Evolutionary conservation across 805 yeast genomes (phyloP).

Genomic region (Metschnikowia noctiluminum): DNA sequence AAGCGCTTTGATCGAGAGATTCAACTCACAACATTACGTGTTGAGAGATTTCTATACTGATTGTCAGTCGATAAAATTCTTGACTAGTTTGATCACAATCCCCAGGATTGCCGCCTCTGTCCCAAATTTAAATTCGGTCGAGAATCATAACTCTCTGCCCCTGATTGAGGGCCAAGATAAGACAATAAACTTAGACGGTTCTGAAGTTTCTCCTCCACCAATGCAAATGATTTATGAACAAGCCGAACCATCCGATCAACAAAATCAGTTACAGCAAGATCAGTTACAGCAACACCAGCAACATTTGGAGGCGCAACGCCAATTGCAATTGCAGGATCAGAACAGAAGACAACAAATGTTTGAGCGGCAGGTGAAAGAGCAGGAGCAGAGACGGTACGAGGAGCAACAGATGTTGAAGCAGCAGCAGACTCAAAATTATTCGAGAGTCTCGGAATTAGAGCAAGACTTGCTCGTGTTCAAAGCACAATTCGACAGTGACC

Average conservation of each 20-base stretch:
- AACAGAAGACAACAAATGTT: conserved; percentile 69
- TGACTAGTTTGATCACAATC: conserved; percentile 75
- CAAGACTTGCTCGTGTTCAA: conserved; percentile 71
- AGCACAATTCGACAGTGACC: conserved; percentile 85
- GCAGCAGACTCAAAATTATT: conserved; percentile 71
- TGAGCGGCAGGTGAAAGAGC: conserved; percentile 70
- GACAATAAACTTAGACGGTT: too few relatives aligned
- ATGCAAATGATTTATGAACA: conserved; percentile 47
- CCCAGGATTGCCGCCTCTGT: conserved; percentile 63
- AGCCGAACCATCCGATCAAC: conserved; percentile 48
- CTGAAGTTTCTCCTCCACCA: conserved; percentile 38
- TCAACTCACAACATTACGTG: conserved; percentile 65
- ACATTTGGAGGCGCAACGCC: conserved; percentile 61
- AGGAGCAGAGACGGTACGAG: conserved; percentile 61
- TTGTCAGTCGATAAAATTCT: conserved; percentile 77
- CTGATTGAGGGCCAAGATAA: too few relatives aligned
- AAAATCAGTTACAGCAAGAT: too few relatives aligned
- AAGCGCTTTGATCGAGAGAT: conserved; percentile 68
- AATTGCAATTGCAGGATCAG: conserved; percentile 65
- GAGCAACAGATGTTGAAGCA: conserved; percentile 67
- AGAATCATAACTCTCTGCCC: too few relatives aligned
- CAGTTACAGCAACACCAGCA: conserved; percentile 57
- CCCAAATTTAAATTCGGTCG: conserved; percentile 55
- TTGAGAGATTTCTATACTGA: conserved; percentile 85
- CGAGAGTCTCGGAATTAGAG: conserved; percentile 76